These are phyloP conservation scores for Hypoxylon sp. DNA, from an alignment of 2,329 filamentous ascomycete species.

Conservation along the genomic window DNA sequence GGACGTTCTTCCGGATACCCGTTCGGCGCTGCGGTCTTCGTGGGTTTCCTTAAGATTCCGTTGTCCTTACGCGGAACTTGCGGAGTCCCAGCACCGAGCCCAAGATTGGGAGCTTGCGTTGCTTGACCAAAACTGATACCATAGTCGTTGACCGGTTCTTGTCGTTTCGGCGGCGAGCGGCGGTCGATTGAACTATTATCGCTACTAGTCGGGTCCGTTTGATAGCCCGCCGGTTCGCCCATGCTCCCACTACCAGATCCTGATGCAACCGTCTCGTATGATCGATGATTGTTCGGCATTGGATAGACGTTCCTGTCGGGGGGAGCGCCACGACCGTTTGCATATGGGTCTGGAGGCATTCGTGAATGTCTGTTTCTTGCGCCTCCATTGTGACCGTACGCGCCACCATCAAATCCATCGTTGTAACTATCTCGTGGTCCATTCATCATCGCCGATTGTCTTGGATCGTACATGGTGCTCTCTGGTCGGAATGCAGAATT, in stretches of 20 bases:
- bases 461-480: slow-evolving; percentile 52
- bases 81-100: slow-evolving; percentile 39
- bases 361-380: slow-evolving; percentile 50
- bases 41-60: slow-evolving; percentile 43
- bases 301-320: slow-evolving; percentile 59
- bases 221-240: slow-evolving; percentile 78
- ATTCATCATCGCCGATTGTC: slow-evolving; percentile 44
- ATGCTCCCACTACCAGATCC: slow-evolving; percentile 75
- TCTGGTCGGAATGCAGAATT: slow-evolving; percentile 51
- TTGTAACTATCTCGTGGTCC: slow-evolving; percentile 53
- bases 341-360: slow-evolving; percentile 58
- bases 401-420: slow-evolving; percentile 49
- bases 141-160: slow-evolving; percentile 68
- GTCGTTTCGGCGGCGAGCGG: slow-evolving; percentile 63
- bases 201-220: slow-evolving; percentile 85
- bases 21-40: slow-evolving; percentile 35
- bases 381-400: slow-evolving; percentile 46
- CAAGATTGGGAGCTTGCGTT: slow-evolving; percentile 53
- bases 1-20: slow-evolving; percentile 45
- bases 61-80: slow-evolving; percentile 48
- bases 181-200: slow-evolving; percentile 92
- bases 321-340: slow-evolving; percentile 50
- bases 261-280: slow-evolving; percentile 86
- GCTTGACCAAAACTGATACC: slow-evolving; percentile 65
- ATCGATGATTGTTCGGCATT: slow-evolving; percentile 73